phyloP scores from a whole-genome alignment of 108 stramenopile genomes.

The Bacterosira constricta region DNA sequence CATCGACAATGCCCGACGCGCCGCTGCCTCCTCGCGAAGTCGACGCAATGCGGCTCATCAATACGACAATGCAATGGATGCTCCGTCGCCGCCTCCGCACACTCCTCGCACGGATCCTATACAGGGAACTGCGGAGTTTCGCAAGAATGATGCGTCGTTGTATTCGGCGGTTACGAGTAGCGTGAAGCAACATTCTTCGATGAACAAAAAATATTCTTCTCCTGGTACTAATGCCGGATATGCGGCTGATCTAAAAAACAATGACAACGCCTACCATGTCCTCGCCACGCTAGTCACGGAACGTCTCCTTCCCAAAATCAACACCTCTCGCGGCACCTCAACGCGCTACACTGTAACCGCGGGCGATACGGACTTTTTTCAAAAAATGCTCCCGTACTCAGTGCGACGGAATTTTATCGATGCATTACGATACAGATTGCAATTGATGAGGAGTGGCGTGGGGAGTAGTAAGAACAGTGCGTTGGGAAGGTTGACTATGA shows the following conservation, averaged over 20 bases:
- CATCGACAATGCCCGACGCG: conserved; percentile 49
- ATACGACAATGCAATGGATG: neutral
- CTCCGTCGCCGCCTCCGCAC: neutral
- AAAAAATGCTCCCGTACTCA: conserved; percentile 58
- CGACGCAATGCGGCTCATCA: neutral
- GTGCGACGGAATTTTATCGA: conserved; percentile 63
- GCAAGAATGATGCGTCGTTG: conserved; percentile 9
- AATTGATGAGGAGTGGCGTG: conserved; percentile 17
- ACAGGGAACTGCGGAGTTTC: conserved; percentile 14
- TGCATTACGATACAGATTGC: conserved; percentile 61
- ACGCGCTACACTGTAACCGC: conserved; percentile 39
- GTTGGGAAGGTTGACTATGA: conserved; percentile 48
- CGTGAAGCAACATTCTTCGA: neutral
- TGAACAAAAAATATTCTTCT: too few species aligned
- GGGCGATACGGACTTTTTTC: conserved; percentile 58
- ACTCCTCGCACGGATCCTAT: neutral
- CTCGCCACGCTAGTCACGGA: conserved; percentile 69
- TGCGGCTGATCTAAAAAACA: conserved; percentile 61
- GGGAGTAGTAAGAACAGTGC: conserved; percentile 24
- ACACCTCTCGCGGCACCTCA: conserved; percentile 5
- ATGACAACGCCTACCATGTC: conserved; percentile 77
- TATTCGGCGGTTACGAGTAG: too few species aligned
- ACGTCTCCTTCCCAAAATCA: conserved; percentile 51
- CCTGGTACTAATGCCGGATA: too few species aligned
- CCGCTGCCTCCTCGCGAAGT: conserved; percentile 38